Conservation (phyloP, 73 alveolate species). For the Paramecium primaurelia region DNA sequence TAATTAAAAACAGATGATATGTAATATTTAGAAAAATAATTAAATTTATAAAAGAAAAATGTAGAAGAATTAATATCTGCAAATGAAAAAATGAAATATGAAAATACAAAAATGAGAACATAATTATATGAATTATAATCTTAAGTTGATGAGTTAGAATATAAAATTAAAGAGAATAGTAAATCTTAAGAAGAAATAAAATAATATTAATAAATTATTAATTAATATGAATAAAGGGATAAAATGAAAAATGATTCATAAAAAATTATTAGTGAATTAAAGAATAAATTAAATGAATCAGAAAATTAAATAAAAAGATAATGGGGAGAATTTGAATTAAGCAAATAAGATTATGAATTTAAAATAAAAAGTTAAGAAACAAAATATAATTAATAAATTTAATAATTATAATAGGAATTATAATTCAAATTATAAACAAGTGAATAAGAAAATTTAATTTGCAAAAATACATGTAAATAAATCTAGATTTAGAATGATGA, state of each 20-base stretch:
- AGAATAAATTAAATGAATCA: background rate
- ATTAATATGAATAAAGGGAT: background rate
- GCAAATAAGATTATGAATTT: background rate
- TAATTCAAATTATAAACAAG: background rate
- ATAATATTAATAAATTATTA: background rate
- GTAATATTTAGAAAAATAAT: background rate
- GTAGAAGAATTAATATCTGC: background rate
- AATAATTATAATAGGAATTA: background rate
- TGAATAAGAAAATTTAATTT: background rate
- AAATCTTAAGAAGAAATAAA: background rate
- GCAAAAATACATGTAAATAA: background rate
- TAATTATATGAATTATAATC: background rate
- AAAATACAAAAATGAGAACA: background rate
- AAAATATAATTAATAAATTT: background rate
- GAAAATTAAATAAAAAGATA: background rate
- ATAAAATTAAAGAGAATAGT: background rate
- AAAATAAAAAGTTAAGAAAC: background rate
- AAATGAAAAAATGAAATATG: background rate
- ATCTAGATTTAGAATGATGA: background rate
- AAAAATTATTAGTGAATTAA: background rate
- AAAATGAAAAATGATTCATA: background rate
- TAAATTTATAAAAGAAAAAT: background rate
- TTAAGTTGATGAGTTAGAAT: background rate
- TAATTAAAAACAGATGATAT: background rate
- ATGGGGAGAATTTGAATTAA: background rate